phyloP scores from a whole-genome alignment of 768 basidiomycete species.

The Xerocomus spinulosus region DNA sequence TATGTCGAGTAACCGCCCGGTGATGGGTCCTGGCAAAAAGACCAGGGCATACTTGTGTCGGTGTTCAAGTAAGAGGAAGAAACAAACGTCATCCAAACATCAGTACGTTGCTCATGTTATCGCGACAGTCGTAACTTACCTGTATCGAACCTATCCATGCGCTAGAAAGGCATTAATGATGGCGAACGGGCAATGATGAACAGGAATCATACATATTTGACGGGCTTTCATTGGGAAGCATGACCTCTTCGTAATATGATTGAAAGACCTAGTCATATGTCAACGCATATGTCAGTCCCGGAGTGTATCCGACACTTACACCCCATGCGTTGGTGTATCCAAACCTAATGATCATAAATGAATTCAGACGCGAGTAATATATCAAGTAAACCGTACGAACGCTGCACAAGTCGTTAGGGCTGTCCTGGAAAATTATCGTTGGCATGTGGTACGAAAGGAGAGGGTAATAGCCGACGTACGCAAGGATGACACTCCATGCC shows the following conservation, averaged over 20 bases:
- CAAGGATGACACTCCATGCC: constrained; percentile 30
- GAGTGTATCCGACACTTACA: constrained; percentile 37
- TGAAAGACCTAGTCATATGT: constrained; percentile 55
- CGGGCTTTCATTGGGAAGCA: constrained; percentile 46
- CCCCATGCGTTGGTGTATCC: constrained; percentile 76
- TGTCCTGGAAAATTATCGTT: constrained; percentile 5
- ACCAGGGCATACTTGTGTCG: constrained; percentile 52
- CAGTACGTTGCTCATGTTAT: not conserved
- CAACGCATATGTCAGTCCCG: not conserved
- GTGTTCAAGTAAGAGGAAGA: no score
- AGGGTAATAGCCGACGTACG: constrained; percentile 10
- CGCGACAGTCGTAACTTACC: constrained; percentile 29
- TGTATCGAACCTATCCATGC: constrained; percentile 81
- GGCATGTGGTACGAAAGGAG: no score
- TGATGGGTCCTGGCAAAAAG: constrained; percentile 57
- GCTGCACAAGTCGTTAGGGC: constrained; percentile 36
- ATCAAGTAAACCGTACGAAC: constrained; percentile 23
- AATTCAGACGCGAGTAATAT: not conserved
- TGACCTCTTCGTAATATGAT: constrained; percentile 56
- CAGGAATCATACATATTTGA: constrained; percentile 51
- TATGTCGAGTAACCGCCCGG: constrained; percentile 70
- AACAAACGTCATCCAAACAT: not conserved
- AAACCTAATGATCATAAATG: constrained; percentile 36
- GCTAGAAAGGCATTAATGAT: constrained; percentile 32
- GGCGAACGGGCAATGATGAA: not conserved